phyloP scores from a whole-genome alignment of 129 eudicot genomes.

The Pulicaria dysenterica region DNA sequence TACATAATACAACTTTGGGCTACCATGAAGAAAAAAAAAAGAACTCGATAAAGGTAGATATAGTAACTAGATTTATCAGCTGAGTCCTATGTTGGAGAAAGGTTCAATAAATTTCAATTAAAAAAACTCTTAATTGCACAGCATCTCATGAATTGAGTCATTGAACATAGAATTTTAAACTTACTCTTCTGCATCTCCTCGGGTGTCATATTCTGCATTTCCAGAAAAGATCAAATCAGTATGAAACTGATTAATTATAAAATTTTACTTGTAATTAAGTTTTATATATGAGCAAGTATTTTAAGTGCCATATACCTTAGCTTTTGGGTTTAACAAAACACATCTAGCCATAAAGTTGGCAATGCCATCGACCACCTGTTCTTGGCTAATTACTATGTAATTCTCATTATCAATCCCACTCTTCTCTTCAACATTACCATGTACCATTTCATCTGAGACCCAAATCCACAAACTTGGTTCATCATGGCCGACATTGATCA shows the following conservation, averaged over 20 bases:
- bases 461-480: conserved; percentile 99
- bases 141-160: conserved; percentile 1
- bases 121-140: conserved; percentile 4
- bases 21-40: background rate
- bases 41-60: background rate
- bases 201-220: conserved; percentile 76
- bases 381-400: conserved; percentile 79
- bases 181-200: conserved; percentile 82
- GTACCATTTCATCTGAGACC: conserved; percentile 79
- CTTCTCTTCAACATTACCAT: conserved; percentile 63
- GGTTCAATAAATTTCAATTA: background rate
- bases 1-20: background rate
- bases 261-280: conserved; percentile 4
- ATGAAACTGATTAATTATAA: conserved; percentile 11
- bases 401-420: conserved; percentile 82
- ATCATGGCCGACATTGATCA: conserved; percentile 60
- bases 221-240: conserved; percentile 18
- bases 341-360: conserved; percentile 93
- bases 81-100: background rate
- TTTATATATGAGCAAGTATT: background rate
- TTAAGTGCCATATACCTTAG: conserved; percentile 50
- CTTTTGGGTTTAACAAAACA: conserved; percentile 68
- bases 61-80: conserved; percentile 7
- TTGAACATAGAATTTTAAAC: conserved; percentile 22
- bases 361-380: conserved; percentile 86